These are phyloP conservation scores for Selenicereus undatus DNA, from an alignment of 148 eudicot genomes.

Conservation along the genomic window DNA sequence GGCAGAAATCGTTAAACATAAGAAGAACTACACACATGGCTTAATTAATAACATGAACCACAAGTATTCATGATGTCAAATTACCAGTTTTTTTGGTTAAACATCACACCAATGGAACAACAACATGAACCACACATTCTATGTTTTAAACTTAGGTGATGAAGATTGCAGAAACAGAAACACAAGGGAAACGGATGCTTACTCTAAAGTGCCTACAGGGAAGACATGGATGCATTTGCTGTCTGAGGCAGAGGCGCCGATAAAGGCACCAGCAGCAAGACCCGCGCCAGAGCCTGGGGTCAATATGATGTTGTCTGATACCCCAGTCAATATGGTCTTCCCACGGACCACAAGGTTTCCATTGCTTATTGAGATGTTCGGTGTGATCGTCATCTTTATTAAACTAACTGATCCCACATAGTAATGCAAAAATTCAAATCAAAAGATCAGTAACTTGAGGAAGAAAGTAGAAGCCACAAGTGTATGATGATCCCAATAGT, in stretches of 20 bases:
- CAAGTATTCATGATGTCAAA: no score
- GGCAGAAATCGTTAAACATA: neutral
- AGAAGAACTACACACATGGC: neutral
- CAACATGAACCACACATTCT: neutral
- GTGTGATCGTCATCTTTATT: conserved; percentile 67
- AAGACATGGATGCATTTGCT: conserved; percentile 79
- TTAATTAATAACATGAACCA: neutral
- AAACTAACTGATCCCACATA: conserved; percentile 18
- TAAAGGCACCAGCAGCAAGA: conserved; percentile 58
- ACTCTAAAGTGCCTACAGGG: conserved; percentile 84
- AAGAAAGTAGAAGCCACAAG: no score
- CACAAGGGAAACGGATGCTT: conserved; percentile 26
- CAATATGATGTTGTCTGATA: conserved; percentile 70
- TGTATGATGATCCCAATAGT: no score
- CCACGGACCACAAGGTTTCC: conserved; percentile 84
- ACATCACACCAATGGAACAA: neutral
- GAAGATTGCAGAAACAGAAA: neutral
- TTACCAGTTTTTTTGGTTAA: no score
- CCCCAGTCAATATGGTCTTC: conserved; percentile 68
- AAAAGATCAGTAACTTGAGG: neutral
- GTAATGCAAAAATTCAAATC: neutral
- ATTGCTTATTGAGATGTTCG: conserved; percentile 51
- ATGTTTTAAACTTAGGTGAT: neutral
- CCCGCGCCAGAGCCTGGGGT: conserved; percentile 65
- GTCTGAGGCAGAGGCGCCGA: conserved; percentile 63